Conservation (phyloP, 495 filamentous ascomycete genomes). For the Patellaria atrata region DNA sequence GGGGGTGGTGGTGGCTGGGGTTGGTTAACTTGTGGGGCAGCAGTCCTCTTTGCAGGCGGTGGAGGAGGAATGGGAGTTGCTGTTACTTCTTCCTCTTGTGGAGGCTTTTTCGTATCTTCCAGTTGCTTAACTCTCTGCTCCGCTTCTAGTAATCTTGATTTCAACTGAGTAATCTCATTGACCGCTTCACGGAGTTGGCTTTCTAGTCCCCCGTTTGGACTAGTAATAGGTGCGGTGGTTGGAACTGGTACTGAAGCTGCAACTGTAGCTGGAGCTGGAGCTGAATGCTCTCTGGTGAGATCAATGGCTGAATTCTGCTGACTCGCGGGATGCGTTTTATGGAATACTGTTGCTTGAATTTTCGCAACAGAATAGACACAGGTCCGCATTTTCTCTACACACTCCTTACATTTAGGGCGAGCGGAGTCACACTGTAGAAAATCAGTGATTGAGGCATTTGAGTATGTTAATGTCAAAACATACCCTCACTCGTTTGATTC, state of each 20-base stretch:
- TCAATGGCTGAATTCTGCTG: slow-evolving; percentile 8
- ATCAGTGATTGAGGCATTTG: background rate
- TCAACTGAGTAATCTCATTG: too few relatives aligned
- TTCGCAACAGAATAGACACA: slow-evolving; percentile 15
- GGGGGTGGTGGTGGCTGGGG: too few relatives aligned
- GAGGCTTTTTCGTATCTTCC: background rate
- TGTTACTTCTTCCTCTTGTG: slow-evolving; percentile 6
- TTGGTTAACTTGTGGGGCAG: too few relatives aligned
- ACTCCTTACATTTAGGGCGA: slow-evolving; percentile 14
- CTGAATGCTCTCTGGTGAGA: background rate
- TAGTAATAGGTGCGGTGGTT: slow-evolving; percentile 6
- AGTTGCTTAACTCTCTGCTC: too few relatives aligned
- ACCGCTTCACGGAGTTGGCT: too few relatives aligned
- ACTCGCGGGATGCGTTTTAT: slow-evolving; percentile 9
- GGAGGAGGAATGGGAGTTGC: too few relatives aligned
- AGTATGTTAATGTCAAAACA: background rate
- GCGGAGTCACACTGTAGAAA: slow-evolving; percentile 14
- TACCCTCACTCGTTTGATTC: slow-evolving; percentile 18
- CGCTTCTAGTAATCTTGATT: too few relatives aligned
- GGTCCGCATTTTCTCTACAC: slow-evolving; percentile 13
- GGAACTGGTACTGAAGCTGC: slow-evolving; percentile 3
- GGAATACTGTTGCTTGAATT: slow-evolving; percentile 13
- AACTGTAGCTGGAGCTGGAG: slow-evolving; percentile 1
- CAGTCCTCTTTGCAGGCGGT: too few relatives aligned
- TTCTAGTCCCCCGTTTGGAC: too few relatives aligned